Conservation (phyloP, 2,329 filamentous ascomycete species). For the Penicillium griseofulvum region DNA sequence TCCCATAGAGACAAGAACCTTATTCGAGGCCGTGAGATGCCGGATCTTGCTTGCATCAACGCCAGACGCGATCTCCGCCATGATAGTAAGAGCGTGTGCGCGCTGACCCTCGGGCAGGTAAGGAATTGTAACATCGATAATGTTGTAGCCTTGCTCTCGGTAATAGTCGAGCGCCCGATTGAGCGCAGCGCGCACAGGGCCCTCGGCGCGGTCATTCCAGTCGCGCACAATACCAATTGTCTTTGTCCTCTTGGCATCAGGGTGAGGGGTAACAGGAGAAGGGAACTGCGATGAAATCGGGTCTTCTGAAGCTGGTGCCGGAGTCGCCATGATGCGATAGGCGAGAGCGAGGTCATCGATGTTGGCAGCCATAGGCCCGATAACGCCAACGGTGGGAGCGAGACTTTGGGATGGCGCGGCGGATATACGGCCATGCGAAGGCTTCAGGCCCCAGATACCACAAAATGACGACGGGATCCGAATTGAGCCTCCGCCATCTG, state of each 20-base stretch:
- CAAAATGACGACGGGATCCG: conserved; percentile 74
- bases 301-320: conserved; percentile 58
- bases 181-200: conserved; percentile 61
- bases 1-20: conserved; percentile 63
- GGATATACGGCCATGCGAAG: conserved; percentile 68
- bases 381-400: conserved; percentile 62
- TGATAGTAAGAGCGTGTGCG: conserved; percentile 74
- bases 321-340: conserved; percentile 76
- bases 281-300: conserved; percentile 63
- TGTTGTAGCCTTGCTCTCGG: conserved; percentile 37
- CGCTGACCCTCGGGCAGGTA: conserved; percentile 67
- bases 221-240: conserved; percentile 67
- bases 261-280: conserved; percentile 44
- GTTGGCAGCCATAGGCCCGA: conserved; percentile 72
- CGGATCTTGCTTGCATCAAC: conserved; percentile 52
- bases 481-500: conserved; percentile 73
- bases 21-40: conserved; percentile 64
- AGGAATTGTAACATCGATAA: conserved; percentile 53
- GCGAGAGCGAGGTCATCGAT: conserved; percentile 75
- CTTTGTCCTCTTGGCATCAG: conserved; percentile 45
- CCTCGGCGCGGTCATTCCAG: conserved; percentile 69
- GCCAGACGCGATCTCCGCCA: conserved; percentile 64
- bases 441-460: conserved; percentile 78
- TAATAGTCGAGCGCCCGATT: conserved; percentile 60
- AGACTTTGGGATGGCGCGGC: conserved; percentile 58